Evolutionary conservation across 495 filamentous ascomycete species (phyloP).

Genomic region (Parathielavia hyrcaniae): DNA sequence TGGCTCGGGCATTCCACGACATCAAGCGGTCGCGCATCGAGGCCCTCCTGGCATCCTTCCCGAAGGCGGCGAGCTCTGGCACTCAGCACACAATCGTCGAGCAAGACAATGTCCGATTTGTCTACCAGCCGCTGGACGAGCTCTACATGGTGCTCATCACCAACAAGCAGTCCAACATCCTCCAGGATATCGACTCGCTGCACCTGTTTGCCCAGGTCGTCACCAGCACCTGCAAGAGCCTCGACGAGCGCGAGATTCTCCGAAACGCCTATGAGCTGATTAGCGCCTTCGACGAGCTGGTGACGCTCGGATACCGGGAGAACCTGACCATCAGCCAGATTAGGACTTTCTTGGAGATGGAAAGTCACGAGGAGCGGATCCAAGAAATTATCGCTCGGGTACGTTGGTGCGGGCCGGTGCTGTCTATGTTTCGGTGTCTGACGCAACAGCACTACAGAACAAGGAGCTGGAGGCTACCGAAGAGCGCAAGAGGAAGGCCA

Average conservation of each 20-base stretch:
- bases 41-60: slow-evolving; percentile 90
- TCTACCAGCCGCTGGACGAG: slow-evolving; percentile 97
- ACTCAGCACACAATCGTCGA: slow-evolving; percentile 97
- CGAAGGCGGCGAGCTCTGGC: slow-evolving; percentile 88
- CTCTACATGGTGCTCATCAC: slow-evolving; percentile 99
- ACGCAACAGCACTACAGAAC: slow-evolving; percentile 59
- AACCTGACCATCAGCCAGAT: slow-evolving; percentile 92
- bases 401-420: slow-evolving; percentile 23
- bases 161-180: slow-evolving; percentile 97
- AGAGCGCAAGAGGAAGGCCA: slow-evolving; percentile 95
- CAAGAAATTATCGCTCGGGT: slow-evolving; percentile 95
- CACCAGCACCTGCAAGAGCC: slow-evolving; percentile 86
- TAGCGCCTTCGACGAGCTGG: slow-evolving; percentile 92
- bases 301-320: slow-evolving; percentile 90
- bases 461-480: slow-evolving; percentile 97
- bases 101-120: slow-evolving; percentile 98
- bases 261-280: slow-evolving; percentile 93
- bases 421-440: slow-evolving; percentile 18
- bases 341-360: slow-evolving; percentile 98
- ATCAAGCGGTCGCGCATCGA: slow-evolving; percentile 94
- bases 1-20: slow-evolving; percentile 93
- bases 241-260: slow-evolving; percentile 91
- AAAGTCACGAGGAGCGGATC: slow-evolving; percentile 95
- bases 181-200: slow-evolving; percentile 97
- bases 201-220: slow-evolving; percentile 97